A percentile compares a stretch with the other conserved stretches of the same genome.
These are phyloP conservation scores for cucumber (Cucumis sativus) DNA, from an alignment of 306 rosid genomes.

Conservation along the genomic window Cucumber_9930_V3 NC_026658.2:9389001-9389500, in stretches of 20 bases:
- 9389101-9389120: conserved; percentile 50
- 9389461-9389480: background rate
- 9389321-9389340: background rate
- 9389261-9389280: background rate
- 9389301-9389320: background rate
- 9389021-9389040: conserved; percentile 75
- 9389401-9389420: no score
- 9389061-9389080: conserved; percentile 54
- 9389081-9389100: conserved; percentile 61
- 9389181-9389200: conserved; percentile 2
- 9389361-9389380: background rate
- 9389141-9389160: background rate
- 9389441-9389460: no score
- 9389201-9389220: background rate
- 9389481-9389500: background rate
- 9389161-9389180: background rate
- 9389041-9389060: conserved; percentile 74
- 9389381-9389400: background rate
- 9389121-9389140: conserved; percentile 4
- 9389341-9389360: background rate
- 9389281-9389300: background rate
- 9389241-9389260: background rate
- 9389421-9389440: no score
- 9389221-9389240: background rate
- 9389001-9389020: conserved; percentile 54